These are phyloP conservation scores for Leccinum rimulosum DNA, from an alignment of 768 basidiomycete genomes.

Conservation along the genomic window DNA sequence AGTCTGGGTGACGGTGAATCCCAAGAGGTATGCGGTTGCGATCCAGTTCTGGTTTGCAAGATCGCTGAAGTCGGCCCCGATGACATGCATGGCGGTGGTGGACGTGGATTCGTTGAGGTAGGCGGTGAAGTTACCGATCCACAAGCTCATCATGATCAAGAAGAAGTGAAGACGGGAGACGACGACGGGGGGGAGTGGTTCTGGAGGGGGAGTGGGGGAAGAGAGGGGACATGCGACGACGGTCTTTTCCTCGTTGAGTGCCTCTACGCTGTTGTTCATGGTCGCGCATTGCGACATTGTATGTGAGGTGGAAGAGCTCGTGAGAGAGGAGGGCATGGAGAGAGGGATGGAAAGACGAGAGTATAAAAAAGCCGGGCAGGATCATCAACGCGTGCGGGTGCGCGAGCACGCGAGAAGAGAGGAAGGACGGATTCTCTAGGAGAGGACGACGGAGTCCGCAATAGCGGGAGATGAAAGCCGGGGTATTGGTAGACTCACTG, in stretches of 20 bases:
- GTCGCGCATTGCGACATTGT: constrained; percentile 33
- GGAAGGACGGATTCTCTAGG: constrained; percentile 1
- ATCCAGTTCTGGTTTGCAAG: constrained; percentile 36
- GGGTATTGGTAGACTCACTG: constrained; percentile 3
- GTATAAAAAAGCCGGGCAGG: constrained; percentile 19
- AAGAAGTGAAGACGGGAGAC: constrained; percentile 31
- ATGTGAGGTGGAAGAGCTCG: constrained; percentile 28
- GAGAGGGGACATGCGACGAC: constrained; percentile 1
- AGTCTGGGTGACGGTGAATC: constrained; percentile 37
- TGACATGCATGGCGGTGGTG: constrained; percentile 37
- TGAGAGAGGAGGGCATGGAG: constrained; percentile 16
- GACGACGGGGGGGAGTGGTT: constrained; percentile 19
- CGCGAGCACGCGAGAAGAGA: constrained; percentile 13
- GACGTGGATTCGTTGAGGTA: constrained; percentile 36
- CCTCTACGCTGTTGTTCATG: constrained; percentile 28
- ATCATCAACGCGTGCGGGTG: constrained; percentile 15
- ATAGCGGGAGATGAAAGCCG: constrained; percentile 7
- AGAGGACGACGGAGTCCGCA: constrained; percentile 12
- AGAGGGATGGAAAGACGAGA: neutral
- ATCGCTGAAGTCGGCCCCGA: constrained; percentile 28
- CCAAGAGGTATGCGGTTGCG: constrained; percentile 34
- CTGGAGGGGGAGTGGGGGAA: neutral
- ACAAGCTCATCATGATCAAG: constrained; percentile 33
- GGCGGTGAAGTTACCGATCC: constrained; percentile 36
- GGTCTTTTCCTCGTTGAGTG: constrained; percentile 25